Percentiles rank a stretch among this genome's conserved stretches.
These are phyloP conservation scores for Fusarium algeriense DNA, from an alignment of 2,329 filamentous ascomycete genomes.

Conservation along the genomic window DNA sequence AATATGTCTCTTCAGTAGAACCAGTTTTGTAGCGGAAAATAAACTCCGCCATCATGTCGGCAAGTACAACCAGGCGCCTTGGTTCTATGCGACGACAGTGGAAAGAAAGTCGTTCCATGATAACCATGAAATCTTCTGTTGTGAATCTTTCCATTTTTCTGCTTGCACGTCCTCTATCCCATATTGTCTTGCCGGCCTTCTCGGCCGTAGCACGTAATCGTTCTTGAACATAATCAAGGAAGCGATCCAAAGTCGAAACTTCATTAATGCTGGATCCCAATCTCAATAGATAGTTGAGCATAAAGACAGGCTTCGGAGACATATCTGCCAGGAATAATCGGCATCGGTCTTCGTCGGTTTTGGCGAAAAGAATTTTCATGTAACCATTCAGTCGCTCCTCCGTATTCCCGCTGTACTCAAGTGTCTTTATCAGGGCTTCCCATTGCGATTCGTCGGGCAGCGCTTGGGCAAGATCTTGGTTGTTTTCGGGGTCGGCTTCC, in stretches of 20 bases:
- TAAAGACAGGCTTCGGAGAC: constrained; percentile 45
- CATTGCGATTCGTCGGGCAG: constrained; percentile 46
- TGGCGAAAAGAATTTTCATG: constrained; percentile 48
- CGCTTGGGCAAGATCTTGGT: constrained; percentile 37
- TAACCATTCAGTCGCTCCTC: constrained; percentile 44
- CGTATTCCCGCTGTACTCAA: constrained; percentile 39
- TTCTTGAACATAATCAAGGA: constrained; percentile 46
- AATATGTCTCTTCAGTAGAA: constrained; percentile 40
- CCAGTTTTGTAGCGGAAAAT: constrained; percentile 40
- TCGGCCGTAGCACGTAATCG: constrained; percentile 32
- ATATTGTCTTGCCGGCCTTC: constrained; percentile 1
- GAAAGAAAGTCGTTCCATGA: constrained; percentile 45
- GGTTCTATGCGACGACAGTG: constrained; percentile 53
- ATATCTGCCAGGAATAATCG: constrained; percentile 47
- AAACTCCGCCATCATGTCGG: constrained; percentile 45
- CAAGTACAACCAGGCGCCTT: constrained; percentile 50
- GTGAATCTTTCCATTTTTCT: constrained; percentile 34
- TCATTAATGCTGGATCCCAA: constrained; percentile 43
- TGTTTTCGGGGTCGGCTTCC: constrained; percentile 20
- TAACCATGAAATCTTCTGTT: constrained; percentile 41
- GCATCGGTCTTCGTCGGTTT: constrained; percentile 50
- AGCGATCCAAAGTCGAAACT: constrained; percentile 39
- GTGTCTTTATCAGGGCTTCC: constrained; percentile 35
- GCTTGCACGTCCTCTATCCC: constrained; percentile 7
- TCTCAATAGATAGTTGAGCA: constrained; percentile 51